A percentile compares a stretch with the other conserved stretches of the same genome.
Evolutionary conservation across 2,329 filamentous ascomycete genomes (phyloP).

Genomic region (Hypoxylon sp.): DNA sequence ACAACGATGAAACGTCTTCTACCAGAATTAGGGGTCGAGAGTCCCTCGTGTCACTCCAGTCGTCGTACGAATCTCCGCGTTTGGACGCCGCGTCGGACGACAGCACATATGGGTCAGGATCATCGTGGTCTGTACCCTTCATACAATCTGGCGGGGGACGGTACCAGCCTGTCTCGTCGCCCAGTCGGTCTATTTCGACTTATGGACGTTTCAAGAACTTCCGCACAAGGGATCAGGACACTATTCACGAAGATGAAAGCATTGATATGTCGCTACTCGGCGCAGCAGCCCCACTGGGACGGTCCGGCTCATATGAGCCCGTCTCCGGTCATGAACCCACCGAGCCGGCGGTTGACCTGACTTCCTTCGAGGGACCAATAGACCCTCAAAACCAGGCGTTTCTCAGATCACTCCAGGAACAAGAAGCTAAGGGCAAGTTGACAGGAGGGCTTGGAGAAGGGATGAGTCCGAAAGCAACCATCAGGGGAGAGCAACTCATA

Average conservation of each 20-base stretch:
- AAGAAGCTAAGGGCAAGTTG: conserved; percentile 68
- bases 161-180: conserved; percentile 47
- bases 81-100: conserved; percentile 32
- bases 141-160: conserved; percentile 40
- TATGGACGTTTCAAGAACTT: conserved; percentile 49
- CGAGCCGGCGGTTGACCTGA: conserved; percentile 62
- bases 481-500: conserved; percentile 67
- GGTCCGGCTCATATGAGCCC: conserved; percentile 53
- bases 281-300: conserved; percentile 52
- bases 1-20: conserved; percentile 42
- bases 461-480: conserved; percentile 62
- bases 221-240: conserved; percentile 46
- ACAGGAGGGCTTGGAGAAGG: conserved; percentile 72
- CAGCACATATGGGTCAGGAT: conserved; percentile 37
- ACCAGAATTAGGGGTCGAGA: conserved; percentile 49
- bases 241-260: conserved; percentile 54
- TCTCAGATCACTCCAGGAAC: conserved; percentile 62
- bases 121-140: conserved; percentile 49
- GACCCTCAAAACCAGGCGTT: conserved; percentile 63
- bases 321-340: conserved; percentile 47
- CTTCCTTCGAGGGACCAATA: conserved; percentile 62
- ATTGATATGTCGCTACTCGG: conserved; percentile 53
- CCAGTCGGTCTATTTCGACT: conserved; percentile 29
- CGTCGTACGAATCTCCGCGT: conserved; percentile 47
- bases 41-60: conserved; percentile 54